Evolutionary conservation across 176 grass and related monocot species (phyloP), one percentile per base, ranked within the genome.

Genomic region (Ananas comosus): DNA sequence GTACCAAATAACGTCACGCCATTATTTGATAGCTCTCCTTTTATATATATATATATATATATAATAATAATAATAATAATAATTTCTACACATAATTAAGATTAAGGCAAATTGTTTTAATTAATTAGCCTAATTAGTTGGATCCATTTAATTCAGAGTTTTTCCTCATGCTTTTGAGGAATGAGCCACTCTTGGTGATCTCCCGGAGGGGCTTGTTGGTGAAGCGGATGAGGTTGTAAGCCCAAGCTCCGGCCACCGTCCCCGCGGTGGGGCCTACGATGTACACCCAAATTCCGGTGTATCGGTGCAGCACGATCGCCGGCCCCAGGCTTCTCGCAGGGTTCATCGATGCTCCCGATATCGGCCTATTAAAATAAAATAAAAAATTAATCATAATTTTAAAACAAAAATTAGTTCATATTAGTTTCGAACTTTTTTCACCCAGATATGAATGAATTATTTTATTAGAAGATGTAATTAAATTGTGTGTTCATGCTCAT

Each of bases 151-250:
- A 42, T 7, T 42, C n/a, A 42, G 80, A 81, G 78, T 73, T 94
- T 58, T 47, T 84, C 77, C 83, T 83, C 65, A 73, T 80, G 87
- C 82, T 94, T 82, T 80, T 88, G 61, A 91, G 90, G 80, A 99
- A 99, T 12, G 89, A 99, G 65, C 71, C 70, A 63, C 90, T 88
- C 82, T 88, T 84, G 58, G 90, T 91, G 80, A 99, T 79, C 89
- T 99, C 90, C 63, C 95, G 82, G 14, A 99, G 83, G 1, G 95
- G 90, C 87, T 91, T 91, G 75, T 94, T 90, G 72, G 95, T 99
- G 89, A 99, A 99, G 12, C 95, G 80, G 82, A 99, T 99, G 66
- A 99, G 84, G 78, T 99, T 99, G 87, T 99, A 99, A 18, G 90
- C 87, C 95, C 90, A 91, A 0, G 90, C 90, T 50, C 95, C 95